Evolutionary conservation across 164 flowering plant genomes (phyloP), one percentile per base, ranked within the genome.

Genomic region (Macadamia integrifolia): DNA sequence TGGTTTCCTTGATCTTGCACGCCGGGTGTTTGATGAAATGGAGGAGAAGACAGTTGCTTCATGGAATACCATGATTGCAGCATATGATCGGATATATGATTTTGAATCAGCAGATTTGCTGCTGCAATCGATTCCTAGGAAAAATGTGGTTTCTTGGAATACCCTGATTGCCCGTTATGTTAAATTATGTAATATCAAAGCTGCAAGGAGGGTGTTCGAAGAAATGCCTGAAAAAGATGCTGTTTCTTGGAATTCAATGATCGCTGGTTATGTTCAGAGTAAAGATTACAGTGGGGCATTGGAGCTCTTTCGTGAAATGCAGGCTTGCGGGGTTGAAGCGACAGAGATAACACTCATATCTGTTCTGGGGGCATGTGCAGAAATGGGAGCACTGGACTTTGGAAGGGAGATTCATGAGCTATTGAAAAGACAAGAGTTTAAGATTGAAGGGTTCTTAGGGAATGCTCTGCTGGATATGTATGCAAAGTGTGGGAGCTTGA

Each of bases 21-120:
- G 81, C 1, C 58, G n/a, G 0, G 66, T 83, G 52, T 85, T 85
- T 32, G 82, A 85, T 66, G 82, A 78, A 73, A 83, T 85, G 85
- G n/a, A 79, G 23, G 74, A 67, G 23, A 78, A 63, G 68, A 80
- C 67, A 9, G 55, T 67, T 12, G 71, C 74, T 55, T 73, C 84
- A 12, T 85, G 88, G 88, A 85, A 81, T 55, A 77, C 75, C 61
- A 83, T 85, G 85, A 72, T 83, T 8, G 74, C 77, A 6, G 88
- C 79, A 1, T 83, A 82, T 70, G 77, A 80, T 74, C 72, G 64
- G 44, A 32, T 72, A 12, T 61, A 71, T 35, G 84, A 84, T 67
- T 79, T 78, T n/a, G 66, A 42, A 1, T 71, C 77, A 0, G 83
- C 83, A 9, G 75, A 79, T 73, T 59, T n/a, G 3, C 67, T 84